phyloP scores from a whole-genome alignment of 805 yeast species.

The Candida pseudofarinosa region DNA sequence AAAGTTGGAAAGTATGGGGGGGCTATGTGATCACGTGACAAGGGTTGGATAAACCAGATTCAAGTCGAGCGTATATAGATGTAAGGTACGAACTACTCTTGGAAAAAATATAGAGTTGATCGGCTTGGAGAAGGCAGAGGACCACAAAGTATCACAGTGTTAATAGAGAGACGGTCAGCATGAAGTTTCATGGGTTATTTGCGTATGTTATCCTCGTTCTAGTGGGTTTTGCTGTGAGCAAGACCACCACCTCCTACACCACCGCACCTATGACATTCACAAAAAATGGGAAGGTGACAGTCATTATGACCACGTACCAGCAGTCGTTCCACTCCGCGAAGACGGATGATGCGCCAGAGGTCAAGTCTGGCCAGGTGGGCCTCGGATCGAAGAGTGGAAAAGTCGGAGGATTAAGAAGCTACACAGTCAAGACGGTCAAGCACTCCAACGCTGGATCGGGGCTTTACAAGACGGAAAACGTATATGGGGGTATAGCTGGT shows the following conservation, averaged over 20 bases:
- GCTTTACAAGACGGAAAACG: conserved; percentile 2
- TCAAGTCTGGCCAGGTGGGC: conserved; percentile 26
- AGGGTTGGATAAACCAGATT: not conserved
- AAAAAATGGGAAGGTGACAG: conserved; percentile 23
- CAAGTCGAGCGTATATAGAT: not conserved
- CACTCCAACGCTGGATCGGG: conserved; percentile 11
- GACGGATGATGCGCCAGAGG: conserved; percentile 8
- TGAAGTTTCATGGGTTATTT: conserved; percentile 4
- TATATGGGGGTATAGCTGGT: conserved; percentile 14
- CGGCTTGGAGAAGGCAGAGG: no score
- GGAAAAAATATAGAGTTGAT: not conserved
- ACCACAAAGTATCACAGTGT: no score
- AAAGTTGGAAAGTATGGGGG: no score
- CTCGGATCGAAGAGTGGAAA: conserved; percentile 24
- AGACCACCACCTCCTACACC: conserved; percentile 14
- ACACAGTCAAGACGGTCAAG: conserved; percentile 23
- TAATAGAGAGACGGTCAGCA: not conserved
- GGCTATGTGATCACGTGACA: conserved; percentile 4
- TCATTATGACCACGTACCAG: conserved; percentile 17
- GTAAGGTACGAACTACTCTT: not conserved
- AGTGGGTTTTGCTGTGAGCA: not conserved
- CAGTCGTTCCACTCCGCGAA: conserved; percentile 25
- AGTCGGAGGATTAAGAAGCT: conserved; percentile 29
- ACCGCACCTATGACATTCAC: conserved; percentile 35
- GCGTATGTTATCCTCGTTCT: conserved; percentile 4